Evolutionary conservation across 345 rosid genomes (phyloP).

Genomic region (Acer saccharum): DNA sequence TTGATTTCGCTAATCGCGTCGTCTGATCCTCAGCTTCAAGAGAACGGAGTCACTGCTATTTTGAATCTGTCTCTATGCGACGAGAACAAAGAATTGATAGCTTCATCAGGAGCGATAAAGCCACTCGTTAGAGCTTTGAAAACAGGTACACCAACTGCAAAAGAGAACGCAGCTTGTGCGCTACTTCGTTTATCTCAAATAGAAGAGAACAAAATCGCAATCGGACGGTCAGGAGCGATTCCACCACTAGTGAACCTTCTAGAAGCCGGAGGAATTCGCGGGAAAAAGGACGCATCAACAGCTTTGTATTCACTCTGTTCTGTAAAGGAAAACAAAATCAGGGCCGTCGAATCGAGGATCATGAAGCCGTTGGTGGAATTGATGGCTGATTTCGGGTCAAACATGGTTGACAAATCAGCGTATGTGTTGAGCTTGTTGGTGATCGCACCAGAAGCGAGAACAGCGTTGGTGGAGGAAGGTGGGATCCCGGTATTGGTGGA

Average conservation of each 20-base stretch:
- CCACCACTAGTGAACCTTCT: constrained; percentile 67
- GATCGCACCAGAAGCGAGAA: constrained; percentile 59
- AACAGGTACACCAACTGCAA: constrained; percentile 72
- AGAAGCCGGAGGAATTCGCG: constrained; percentile 67
- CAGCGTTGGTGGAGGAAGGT: constrained; percentile 80
- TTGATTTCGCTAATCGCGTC: constrained; percentile 63
- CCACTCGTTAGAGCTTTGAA: constrained; percentile 76
- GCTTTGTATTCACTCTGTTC: constrained; percentile 87
- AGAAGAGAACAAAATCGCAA: constrained; percentile 73
- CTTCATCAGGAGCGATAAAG: constrained; percentile 83
- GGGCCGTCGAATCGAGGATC: constrained; percentile 75
- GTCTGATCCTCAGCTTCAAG: constrained; percentile 79
- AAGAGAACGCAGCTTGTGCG: constrained; percentile 95
- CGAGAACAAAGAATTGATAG: constrained; percentile 77
- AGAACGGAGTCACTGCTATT: constrained; percentile 91
- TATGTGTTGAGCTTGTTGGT: constrained; percentile 63
- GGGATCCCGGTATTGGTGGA: constrained; percentile 94
- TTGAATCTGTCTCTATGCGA: constrained; percentile 91
- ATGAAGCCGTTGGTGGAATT: constrained; percentile 87
- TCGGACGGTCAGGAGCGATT: constrained; percentile 96
- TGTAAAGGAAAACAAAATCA: constrained; percentile 74
- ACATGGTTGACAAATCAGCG: constrained; percentile 97
- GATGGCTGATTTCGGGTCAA: constrained; percentile 93
- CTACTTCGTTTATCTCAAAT: constrained; percentile 84
- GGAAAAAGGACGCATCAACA: constrained; percentile 91